Evolutionary conservation across 2,329 filamentous ascomycete genomes (phyloP).

Genomic region (Gremmenia infestans): DNA sequence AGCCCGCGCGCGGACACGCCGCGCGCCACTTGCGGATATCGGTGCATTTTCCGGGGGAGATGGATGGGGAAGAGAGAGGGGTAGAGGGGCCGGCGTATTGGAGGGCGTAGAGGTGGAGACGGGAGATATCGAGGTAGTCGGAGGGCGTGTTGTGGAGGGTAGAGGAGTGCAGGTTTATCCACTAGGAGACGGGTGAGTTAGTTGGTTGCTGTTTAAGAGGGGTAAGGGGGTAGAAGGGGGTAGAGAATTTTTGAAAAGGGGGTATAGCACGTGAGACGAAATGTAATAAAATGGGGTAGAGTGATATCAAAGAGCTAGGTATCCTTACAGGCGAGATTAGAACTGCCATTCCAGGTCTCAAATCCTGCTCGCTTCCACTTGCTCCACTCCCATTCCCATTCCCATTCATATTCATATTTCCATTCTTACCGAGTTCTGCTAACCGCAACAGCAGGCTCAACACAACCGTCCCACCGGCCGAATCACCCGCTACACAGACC

Average conservation of each 20-base stretch:
- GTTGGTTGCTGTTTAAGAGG: no score
- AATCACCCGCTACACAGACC: slow-evolving; percentile 72
- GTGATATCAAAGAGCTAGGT: no score
- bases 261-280: no score
- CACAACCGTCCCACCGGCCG: slow-evolving; percentile 69
- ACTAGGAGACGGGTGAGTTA: slow-evolving; percentile 32
- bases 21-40: slow-evolving; percentile 61
- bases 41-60: slow-evolving; percentile 68
- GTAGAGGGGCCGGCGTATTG: slow-evolving; percentile 56
- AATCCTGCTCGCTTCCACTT: not conserved
- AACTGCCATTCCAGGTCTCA: slow-evolving; percentile 55
- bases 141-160: slow-evolving; percentile 64
- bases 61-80: slow-evolving; percentile 43
- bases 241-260: no score
- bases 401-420: no score
- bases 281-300: no score
- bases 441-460: slow-evolving; percentile 56
- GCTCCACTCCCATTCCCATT: not conserved
- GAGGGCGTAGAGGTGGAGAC: slow-evolving; percentile 63
- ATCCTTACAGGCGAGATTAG: slow-evolving; percentile 60
- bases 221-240: no score
- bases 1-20: slow-evolving; percentile 61
- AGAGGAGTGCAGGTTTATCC: slow-evolving; percentile 67
- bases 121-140: slow-evolving; percentile 68
- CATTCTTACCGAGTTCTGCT: slow-evolving; percentile 48